These are phyloP conservation scores for Epichloe scottii DNA, from an alignment of 2,329 filamentous ascomycete genomes.

Conservation along the genomic window DNA sequence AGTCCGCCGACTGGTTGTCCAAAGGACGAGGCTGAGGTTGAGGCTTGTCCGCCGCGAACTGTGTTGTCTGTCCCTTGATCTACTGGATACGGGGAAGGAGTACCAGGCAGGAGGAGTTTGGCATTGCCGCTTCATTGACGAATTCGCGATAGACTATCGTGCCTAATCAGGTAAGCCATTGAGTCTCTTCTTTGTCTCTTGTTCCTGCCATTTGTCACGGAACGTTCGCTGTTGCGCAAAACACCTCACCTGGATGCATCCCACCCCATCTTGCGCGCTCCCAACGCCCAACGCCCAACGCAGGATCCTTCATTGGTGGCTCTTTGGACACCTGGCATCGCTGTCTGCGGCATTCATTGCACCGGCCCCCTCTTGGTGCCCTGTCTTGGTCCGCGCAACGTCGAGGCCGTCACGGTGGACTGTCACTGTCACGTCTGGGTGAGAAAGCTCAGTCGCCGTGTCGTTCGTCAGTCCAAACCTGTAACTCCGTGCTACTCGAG, in stretches of 20 bases:
- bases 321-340: too few species aligned
- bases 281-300: too few species aligned
- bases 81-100: neutral
- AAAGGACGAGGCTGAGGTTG: neutral
- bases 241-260: neutral
- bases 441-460: neutral
- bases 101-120: too few species aligned
- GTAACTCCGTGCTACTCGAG: neutral
- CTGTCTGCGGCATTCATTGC: too few species aligned
- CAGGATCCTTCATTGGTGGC: too few species aligned
- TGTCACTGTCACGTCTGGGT: too few species aligned
- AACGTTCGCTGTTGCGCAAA: neutral
- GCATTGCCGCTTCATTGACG: neutral
- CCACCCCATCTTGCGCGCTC: too few species aligned
- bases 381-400: too few species aligned
- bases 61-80: neutral
- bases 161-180: neutral
- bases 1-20: too few species aligned
- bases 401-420: too few species aligned
- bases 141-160: neutral
- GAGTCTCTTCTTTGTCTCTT: neutral
- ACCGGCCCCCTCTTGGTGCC: too few species aligned
- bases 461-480: neutral
- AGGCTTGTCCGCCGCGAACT: neutral
- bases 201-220: neutral